phyloP scores from a whole-genome alignment of 768 basidiomycete species.

The Rhizopogon vinicolor region DNA sequence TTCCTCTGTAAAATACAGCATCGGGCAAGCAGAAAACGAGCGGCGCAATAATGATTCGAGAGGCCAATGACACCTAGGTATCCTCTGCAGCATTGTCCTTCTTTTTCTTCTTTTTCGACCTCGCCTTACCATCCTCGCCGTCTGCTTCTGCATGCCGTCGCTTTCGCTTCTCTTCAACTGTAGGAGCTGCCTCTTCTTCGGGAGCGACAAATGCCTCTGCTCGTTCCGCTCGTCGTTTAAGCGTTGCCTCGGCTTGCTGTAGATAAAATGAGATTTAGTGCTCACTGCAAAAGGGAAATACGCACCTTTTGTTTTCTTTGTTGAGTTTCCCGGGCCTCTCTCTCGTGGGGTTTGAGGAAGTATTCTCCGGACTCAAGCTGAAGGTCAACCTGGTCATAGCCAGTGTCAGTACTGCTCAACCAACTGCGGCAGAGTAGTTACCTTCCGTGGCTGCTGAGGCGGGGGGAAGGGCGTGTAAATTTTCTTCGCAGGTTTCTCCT shows the following conservation, averaged over 20 bases:
- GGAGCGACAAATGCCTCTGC: conserved; percentile 89
- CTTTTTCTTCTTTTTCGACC: conserved; percentile 37
- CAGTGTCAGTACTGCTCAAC: conserved; percentile 3
- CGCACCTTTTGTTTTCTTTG: conserved; percentile 64
- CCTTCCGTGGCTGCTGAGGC: conserved; percentile 88
- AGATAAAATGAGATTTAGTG: conserved; percentile 1
- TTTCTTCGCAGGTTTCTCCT: conserved; percentile 71
- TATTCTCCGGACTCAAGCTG: conserved; percentile 97
- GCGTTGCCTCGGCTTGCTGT: conserved; percentile 77
- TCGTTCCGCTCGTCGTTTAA: conserved; percentile 70
- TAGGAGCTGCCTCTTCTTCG: conserved; percentile 65
- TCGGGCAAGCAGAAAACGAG: neutral
- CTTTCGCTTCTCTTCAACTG: conserved; percentile 75
- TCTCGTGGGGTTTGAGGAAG: conserved; percentile 91
- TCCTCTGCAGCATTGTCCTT: conserved; percentile 11
- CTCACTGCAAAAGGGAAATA: neutral
- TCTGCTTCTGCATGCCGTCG: conserved; percentile 39
- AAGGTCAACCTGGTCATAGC: conserved; percentile 63
- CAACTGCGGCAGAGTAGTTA: conserved; percentile 21
- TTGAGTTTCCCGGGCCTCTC: conserved; percentile 67
- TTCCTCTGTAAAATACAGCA: neutral
- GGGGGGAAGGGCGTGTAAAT: conserved; percentile 99
- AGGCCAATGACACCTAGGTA: neutral
- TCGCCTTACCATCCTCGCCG: conserved; percentile 27
- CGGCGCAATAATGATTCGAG: neutral